Evolutionary conservation across 352 stramenopile species (phyloP), one percentile per base, ranked within the genome.

Genomic region (Phytophthora hibernalis): DNA sequence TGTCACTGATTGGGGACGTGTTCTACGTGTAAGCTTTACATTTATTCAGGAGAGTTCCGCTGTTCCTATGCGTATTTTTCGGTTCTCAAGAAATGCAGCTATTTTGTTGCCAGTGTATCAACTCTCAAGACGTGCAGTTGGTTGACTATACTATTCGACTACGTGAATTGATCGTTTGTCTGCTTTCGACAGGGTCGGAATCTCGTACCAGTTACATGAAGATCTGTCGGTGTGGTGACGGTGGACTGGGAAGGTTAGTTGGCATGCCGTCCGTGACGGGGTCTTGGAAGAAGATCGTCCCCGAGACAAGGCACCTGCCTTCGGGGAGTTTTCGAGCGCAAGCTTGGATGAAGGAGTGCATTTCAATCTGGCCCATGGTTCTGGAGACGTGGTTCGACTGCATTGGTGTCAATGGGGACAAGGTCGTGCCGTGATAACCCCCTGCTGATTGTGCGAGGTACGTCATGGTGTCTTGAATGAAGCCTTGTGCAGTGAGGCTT

Each of bases 321-420:
- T 55, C 22, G 0, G 65, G 56, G 5, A 81, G 49, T n/a, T 74
- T 73, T 16, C 38, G 51, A 20, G 74, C 71, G 28, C 74, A 80
- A 9, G 68, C 65, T 55, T 83, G 72, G 24, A 83, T 62, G 64
- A 78, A 80, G 3, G 56, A 58, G 50, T 80, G 59, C 72, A 83
- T 83, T 51, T 80, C 72, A 30, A 83, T 65, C 26, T 83, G 74
- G 1, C 72, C 72, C 44, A 83, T 65, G 28, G 64, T 54, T 45
- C 62, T 67, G 6, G 56, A 69, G 26, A 83, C 54, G 13, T 73
- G 64, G 53, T 64, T 68, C 2, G 62, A 65, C 49, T 83, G 64
- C 20, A 67, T 54, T 26, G 64, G 40, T 7, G 71, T 76, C 35
- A 70, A 72, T 21, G 61, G 71, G 11, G 61, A 69, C 56, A 80